A percentile compares a stretch with the other conserved stretches of the same genome.
These are phyloP conservation scores for Claviceps sp. DNA, from an alignment of 2,329 filamentous ascomycete species.

Conservation along the genomic window DNA sequence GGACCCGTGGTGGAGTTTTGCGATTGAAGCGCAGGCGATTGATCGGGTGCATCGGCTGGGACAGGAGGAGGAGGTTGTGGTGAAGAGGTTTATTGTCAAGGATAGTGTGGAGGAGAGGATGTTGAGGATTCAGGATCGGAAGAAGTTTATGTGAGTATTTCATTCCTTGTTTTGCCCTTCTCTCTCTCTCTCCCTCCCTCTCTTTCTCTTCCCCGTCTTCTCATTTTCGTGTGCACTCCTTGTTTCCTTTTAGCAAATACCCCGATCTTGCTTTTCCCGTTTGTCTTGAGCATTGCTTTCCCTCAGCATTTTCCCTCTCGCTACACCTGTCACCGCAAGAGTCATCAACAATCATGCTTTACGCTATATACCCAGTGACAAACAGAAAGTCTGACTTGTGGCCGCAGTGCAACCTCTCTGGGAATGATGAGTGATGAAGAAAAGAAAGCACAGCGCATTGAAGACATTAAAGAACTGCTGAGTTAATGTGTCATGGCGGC, in stretches of 20 bases:
- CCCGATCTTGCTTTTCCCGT: not conserved
- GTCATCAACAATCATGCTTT: too few species aligned
- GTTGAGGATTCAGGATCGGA: slow-evolving; percentile 83
- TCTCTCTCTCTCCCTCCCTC: not conserved
- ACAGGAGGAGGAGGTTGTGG: slow-evolving; percentile 72
- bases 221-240: not conserved
- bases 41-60: slow-evolving; percentile 97
- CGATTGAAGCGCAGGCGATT: slow-evolving; percentile 91
- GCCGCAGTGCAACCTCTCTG: slow-evolving; percentile 73
- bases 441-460: slow-evolving; percentile 77
- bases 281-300: not conserved
- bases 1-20: slow-evolving; percentile 99
- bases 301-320: not conserved
- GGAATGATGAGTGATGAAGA: slow-evolving; percentile 94
- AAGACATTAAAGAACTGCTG: slow-evolving; percentile 86
- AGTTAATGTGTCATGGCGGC: slow-evolving; percentile 29
- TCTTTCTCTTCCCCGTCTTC: not conserved
- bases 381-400: not conserved
- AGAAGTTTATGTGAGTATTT: slow-evolving; percentile 77
- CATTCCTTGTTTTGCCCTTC: not conserved
- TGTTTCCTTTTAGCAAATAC: not conserved
- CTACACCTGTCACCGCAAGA: not conserved
- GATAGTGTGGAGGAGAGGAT: slow-evolving; percentile 92
- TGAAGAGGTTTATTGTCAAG: slow-evolving; percentile 79
- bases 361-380: too few species aligned